Percentiles rank a stretch among this genome's conserved stretches.
phyloP scores from a whole-genome alignment of 192 early-diverging fungal genomes.

The Cladochytrium replicatum region DNA sequence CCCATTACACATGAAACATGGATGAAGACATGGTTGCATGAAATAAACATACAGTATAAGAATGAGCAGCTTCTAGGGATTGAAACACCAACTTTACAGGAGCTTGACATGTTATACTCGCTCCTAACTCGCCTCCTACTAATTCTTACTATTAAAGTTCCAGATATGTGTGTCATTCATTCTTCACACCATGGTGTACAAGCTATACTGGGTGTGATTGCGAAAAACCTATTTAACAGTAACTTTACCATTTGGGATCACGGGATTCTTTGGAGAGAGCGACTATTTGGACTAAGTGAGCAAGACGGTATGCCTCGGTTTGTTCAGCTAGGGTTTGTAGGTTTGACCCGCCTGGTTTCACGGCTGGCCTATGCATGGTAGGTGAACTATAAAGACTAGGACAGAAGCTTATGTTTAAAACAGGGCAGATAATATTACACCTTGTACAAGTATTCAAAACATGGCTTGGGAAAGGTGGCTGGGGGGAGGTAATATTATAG shows the following conservation, averaged over 20 bases:
- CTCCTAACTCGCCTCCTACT: slow-evolving; percentile 25
- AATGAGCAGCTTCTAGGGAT: slow-evolving; percentile 11
- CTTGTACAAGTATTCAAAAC: slow-evolving; percentile 34
- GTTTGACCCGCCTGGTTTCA: slow-evolving; percentile 27
- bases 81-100: slow-evolving; percentile 32
- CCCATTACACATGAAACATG: slow-evolving; percentile 23
- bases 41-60: not conserved
- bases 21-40: slow-evolving; percentile 21
- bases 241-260: slow-evolving; percentile 32
- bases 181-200: slow-evolving; percentile 37
- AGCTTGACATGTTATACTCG: slow-evolving; percentile 28
- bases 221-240: slow-evolving; percentile 24
- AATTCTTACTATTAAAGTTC: slow-evolving; percentile 20
- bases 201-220: slow-evolving; percentile 33
- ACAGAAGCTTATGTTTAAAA: not conserved
- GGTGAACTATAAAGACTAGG: not conserved
- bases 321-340: slow-evolving; percentile 29
- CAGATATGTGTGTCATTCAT: slow-evolving; percentile 26
- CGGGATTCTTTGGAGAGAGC: slow-evolving; percentile 38
- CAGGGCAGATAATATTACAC: slow-evolving; percentile 28
- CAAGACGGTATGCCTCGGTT: slow-evolving; percentile 35
- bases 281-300: slow-evolving; percentile 29
- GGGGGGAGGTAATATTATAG: slow-evolving; percentile 20
- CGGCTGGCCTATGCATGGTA: slow-evolving; percentile 24
- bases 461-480: slow-evolving; percentile 30